Evolutionary conservation across 2,329 filamentous ascomycete genomes (phyloP).

Genomic region (Curvularia spicifera): DNA sequence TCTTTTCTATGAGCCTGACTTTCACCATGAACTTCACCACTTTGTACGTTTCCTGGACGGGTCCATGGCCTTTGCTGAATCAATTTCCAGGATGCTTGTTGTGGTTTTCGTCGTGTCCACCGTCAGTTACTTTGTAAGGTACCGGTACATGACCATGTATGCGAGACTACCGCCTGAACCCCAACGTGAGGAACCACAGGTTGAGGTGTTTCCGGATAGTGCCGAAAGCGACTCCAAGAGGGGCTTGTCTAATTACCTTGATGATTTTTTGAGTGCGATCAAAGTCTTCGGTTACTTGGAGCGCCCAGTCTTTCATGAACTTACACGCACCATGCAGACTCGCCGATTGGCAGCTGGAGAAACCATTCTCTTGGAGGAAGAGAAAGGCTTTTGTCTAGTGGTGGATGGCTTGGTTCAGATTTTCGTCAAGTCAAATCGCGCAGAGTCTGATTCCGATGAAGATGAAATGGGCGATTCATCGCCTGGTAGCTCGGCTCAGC

Average conservation of each 20-base stretch:
- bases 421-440: conserved; percentile 85
- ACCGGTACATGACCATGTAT: conserved; percentile 97
- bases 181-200: conserved; percentile 91
- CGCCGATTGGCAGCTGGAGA: conserved; percentile 94
- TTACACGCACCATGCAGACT: conserved; percentile 98
- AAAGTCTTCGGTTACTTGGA: conserved; percentile 99
- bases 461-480: conserved; percentile 53
- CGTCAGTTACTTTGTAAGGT: conserved; percentile 90
- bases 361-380: conserved; percentile 92
- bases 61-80: conserved; percentile 33
- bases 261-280: conserved; percentile 97
- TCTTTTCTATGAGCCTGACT: conserved; percentile 91
- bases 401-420: conserved; percentile 97
- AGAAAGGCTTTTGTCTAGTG: conserved; percentile 96
- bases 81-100: conserved; percentile 62
- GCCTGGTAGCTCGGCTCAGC: conserved; percentile 64
- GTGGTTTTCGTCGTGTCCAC: conserved; percentile 78
- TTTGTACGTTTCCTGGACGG: conserved; percentile 64
- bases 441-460: conserved; percentile 54
- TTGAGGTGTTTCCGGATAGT: conserved; percentile 92
- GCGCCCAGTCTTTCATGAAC: conserved; percentile 93
- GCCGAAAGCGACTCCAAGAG: conserved; percentile 90
- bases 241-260: conserved; percentile 92
- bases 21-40: conserved; percentile 99
- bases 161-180: conserved; percentile 90